A percentile compares a stretch with the other conserved stretches of the same genome.
phyloP scores from a whole-genome alignment of 2,329 filamentous ascomycete genomes.

The Arthrobotrys entomopaga region DNA sequence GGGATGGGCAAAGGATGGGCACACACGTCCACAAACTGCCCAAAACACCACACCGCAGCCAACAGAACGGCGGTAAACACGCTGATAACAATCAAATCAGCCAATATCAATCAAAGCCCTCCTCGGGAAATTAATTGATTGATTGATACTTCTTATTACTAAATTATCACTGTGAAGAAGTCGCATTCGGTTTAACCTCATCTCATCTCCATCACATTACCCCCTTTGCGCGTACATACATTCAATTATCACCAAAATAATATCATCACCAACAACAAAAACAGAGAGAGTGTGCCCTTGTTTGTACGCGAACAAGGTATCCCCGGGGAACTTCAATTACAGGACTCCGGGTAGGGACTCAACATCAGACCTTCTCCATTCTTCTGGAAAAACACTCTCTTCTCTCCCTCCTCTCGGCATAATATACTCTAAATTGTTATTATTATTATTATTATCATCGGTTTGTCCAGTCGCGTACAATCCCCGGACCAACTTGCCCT shows the following conservation, averaged over 20 bases:
- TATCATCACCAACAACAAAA: background rate
- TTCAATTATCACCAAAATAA: background rate
- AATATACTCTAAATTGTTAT: background rate
- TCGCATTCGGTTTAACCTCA: no score
- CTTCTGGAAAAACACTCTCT: constrained; percentile 1
- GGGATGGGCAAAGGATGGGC: background rate
- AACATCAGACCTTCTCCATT: constrained; percentile 14
- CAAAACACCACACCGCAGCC: constrained; percentile 10
- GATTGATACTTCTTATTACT: no score
- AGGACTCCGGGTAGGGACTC: background rate
- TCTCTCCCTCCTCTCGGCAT: background rate
- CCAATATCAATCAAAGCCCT: background rate
- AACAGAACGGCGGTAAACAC: no score
- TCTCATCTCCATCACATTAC: background rate
- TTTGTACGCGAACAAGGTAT: background rate
- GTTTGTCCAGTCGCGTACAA: no score
- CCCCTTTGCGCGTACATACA: constrained; percentile 3
- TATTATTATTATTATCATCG: no score
- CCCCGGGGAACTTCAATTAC: background rate
- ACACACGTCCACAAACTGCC: constrained; percentile 55
- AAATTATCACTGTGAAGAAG: constrained; percentile 8
- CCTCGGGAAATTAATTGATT: background rate
- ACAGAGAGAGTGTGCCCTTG: background rate
- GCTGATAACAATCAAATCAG: background rate
- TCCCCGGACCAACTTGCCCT: background rate